A percentile compares a stretch with the other conserved stretches of the same genome.
Evolutionary conservation across 2,329 filamentous ascomycete genomes (phyloP).

Genomic region (Cladosporium sp.): DNA sequence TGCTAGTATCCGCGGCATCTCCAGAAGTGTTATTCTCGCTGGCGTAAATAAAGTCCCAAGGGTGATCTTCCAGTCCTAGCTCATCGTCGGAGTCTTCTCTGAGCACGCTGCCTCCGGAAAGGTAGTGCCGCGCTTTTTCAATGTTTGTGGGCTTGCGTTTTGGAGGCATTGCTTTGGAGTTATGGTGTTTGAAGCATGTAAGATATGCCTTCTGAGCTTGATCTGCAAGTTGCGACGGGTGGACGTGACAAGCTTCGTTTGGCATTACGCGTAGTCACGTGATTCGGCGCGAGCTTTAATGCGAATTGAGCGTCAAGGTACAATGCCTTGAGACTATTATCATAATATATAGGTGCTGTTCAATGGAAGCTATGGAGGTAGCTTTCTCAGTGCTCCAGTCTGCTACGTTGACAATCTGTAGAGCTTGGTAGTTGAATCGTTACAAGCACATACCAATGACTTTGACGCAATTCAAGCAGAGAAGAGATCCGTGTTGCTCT

Average conservation of each 20-base stretch:
- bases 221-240: background rate
- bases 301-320: too few species aligned
- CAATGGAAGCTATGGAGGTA: too few species aligned
- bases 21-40: constrained; percentile 31
- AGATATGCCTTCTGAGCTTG: background rate
- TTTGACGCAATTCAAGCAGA: background rate
- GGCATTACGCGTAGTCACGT: background rate
- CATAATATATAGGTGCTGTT: too few species aligned
- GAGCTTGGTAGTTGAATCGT: background rate
- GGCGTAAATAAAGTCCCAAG: constrained; percentile 61
- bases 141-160: constrained; percentile 43
- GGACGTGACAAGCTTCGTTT: background rate
- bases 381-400: too few species aligned
- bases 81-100: constrained; percentile 89
- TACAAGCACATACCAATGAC: background rate
- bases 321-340: too few species aligned
- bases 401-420: background rate
- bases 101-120: constrained; percentile 62
- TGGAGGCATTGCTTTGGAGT: constrained; percentile 40
- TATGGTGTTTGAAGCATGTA: background rate
- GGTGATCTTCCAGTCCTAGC: constrained; percentile 56
- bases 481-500: background rate
- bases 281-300: background rate
- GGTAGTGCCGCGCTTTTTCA: constrained; percentile 50
- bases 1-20: constrained; percentile 9